Base-by-base conservation (phyloP, 495 filamentous ascomycete species). In the Podospora didyma region DNA sequence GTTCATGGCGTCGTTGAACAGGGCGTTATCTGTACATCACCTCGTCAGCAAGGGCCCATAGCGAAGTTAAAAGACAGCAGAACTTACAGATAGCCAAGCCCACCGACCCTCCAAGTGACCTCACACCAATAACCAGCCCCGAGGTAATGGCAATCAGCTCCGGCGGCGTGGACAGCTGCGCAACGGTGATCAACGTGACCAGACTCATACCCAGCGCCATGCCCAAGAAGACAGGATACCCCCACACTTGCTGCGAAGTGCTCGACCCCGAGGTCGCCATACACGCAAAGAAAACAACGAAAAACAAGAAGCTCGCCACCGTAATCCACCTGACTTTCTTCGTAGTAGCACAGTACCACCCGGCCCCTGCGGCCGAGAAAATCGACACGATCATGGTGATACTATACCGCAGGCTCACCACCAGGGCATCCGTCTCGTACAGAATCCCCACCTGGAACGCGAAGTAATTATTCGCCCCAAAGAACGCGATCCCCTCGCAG, bases 391-490 rank as follows among this genome's bases (percentile, higher is more conserved):
- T 58, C 54, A 68, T 64, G 23, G 53, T 61, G 28, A 73, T 65
- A 28, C 53, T 53, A 57, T 65, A 73, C 20, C 63, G 56, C 10
- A 62, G 21, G 39, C 61, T 55, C 14, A 62, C 58, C 0, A 62
- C 28, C 14, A 71, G 51, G 17, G 54, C 31, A 41, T 71, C 65
- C 0, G 57, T 56, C 58, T 70, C 65, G 49, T 64, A 71, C 17
- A 71, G 59, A 3, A 67, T 49, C 34, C 56, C 50, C 6, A 69
- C 61, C 58, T 73, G 58, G 59, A 67, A 73, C 22, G 69, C 63
- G 47, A 70, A 71, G 45, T 73, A 73, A 49, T 52, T 69, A 56
- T 73, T 73, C 16, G 69, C 67, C 22, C 57, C 65, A 41, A 71
- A 71, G 39, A 73, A 73, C 26, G 62, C 67, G 12, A 72, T 17